phyloP scores from a whole-genome alignment of 2,329 filamentous ascomycete species.

The Pseudonectria foliicola region DNA sequence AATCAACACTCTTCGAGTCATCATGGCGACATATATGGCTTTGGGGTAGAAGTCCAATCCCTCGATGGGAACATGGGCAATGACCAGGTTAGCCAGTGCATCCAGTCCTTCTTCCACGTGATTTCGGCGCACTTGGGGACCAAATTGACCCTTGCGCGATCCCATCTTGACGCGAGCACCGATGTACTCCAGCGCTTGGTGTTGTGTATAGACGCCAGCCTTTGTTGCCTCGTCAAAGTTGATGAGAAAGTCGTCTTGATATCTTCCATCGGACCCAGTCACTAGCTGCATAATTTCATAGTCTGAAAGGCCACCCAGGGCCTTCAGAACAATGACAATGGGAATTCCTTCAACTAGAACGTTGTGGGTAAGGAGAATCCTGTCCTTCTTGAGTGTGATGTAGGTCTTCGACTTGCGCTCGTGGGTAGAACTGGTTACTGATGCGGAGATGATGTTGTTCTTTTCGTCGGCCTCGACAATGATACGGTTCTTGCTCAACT shows the following conservation, averaged over 20 bases:
- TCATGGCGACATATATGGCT: constrained; percentile 90
- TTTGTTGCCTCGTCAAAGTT: constrained; percentile 92
- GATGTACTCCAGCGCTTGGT: constrained; percentile 91
- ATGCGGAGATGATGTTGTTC: constrained; percentile 89
- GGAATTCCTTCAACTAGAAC: constrained; percentile 90
- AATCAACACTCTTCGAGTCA: constrained; percentile 95
- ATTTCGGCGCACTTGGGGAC: constrained; percentile 58
- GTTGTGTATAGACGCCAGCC: constrained; percentile 80
- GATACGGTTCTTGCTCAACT: constrained; percentile 97
- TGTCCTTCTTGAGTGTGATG: constrained; percentile 87
- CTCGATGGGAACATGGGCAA: constrained; percentile 88
- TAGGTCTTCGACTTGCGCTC: constrained; percentile 98
- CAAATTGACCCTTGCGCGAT: constrained; percentile 51
- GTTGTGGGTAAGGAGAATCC: constrained; percentile 85
- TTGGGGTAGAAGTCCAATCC: constrained; percentile 96
- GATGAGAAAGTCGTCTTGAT: constrained; percentile 90
- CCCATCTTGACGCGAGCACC: constrained; percentile 84
- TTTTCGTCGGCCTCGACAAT: constrained; percentile 91
- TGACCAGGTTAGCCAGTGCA: constrained; percentile 83
- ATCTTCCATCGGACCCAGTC: constrained; percentile 75
- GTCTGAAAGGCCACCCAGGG: constrained; percentile 87
- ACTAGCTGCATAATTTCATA: constrained; percentile 91
- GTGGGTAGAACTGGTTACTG: constrained; percentile 94
- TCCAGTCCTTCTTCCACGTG: constrained; percentile 89
- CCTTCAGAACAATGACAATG: constrained; percentile 87